phyloP scores from a whole-genome alignment of 352 stramenopile species.

The Pilasporangium apinafurcum region DNA sequence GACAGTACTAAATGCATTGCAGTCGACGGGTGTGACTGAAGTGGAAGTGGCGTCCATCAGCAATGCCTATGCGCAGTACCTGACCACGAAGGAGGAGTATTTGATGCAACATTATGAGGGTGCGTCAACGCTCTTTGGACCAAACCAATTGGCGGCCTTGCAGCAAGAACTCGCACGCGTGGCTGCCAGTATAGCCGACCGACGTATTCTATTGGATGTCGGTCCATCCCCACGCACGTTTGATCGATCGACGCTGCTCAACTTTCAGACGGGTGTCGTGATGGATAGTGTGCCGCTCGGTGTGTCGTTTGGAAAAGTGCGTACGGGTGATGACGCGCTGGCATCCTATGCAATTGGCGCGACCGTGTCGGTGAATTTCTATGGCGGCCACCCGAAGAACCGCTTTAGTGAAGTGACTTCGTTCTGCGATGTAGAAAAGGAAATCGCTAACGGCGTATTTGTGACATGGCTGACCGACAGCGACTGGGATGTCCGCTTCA shows the following conservation, averaged over 20 bases:
- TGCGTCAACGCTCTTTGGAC: slow-evolving; percentile 63
- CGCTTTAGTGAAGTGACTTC: slow-evolving; percentile 20
- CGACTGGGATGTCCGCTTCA: slow-evolving; percentile 46
- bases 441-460: slow-evolving; percentile 11
- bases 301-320: slow-evolving; percentile 16
- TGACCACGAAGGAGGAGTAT: slow-evolving; percentile 65
- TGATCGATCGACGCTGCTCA: slow-evolving; percentile 20
- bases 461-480: slow-evolving; percentile 35
- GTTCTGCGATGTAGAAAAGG: slow-evolving; percentile 46
- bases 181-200: slow-evolving; percentile 17
- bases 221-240: slow-evolving; percentile 33
- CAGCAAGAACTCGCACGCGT: slow-evolving; percentile 46
- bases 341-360: slow-evolving; percentile 18
- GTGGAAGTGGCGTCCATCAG: slow-evolving; percentile 42
- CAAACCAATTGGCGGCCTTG: slow-evolving; percentile 52
- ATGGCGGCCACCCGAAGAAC: slow-evolving; percentile 46
- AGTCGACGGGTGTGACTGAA: slow-evolving; percentile 18
- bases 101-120: slow-evolving; percentile 61
- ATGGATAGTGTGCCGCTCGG: slow-evolving; percentile 16
- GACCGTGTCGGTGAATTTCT: slow-evolving; percentile 27
- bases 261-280: slow-evolving; percentile 29
- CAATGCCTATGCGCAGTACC: slow-evolving; percentile 57
- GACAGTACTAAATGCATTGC: slow-evolving; percentile 22
- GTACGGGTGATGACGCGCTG: slow-evolving; percentile 13
- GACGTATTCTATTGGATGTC: slow-evolving; percentile 16